Evolutionary conservation across 1,284 basidiomycete species (phyloP).

Genomic region (Ceratobasidium sp.): DNA sequence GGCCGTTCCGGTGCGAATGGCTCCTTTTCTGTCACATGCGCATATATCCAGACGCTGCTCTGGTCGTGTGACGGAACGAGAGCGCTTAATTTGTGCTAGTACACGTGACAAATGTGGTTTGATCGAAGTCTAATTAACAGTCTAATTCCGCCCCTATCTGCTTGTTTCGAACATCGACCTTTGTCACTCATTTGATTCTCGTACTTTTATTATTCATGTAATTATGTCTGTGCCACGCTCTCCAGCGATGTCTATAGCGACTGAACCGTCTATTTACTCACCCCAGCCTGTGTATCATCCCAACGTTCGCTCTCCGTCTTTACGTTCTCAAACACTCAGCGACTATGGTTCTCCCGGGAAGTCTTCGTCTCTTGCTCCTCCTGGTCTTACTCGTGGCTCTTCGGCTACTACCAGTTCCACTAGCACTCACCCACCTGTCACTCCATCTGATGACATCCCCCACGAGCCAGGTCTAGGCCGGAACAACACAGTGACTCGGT

Average conservation of each 20-base stretch:
- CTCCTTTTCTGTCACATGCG: neutral
- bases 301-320: slow-evolving; percentile 22
- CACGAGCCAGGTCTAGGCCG: neutral
- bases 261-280: slow-evolving; percentile 30
- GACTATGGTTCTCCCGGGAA: slow-evolving; percentile 17
- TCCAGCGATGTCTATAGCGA: neutral
- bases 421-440: neutral
- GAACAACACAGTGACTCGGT: neutral
- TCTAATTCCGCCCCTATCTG: slow-evolving; percentile 18
- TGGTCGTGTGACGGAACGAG: slow-evolving; percentile 1
- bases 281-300: slow-evolving; percentile 39
- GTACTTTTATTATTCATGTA: neutral
- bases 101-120: slow-evolving; percentile 7
- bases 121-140: neutral
- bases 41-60: neutral
- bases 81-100: neutral
- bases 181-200: neutral
- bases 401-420: neutral
- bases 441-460: slow-evolving; percentile 4
- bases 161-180: slow-evolving; percentile 14
- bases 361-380: neutral
- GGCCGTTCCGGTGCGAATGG: neutral
- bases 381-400: neutral
- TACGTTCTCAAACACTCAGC: slow-evolving; percentile 20
- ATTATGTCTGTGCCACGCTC: slow-evolving; percentile 10